Percentiles rank a stretch among this genome's conserved stretches.
Evolutionary conservation across 345 rosid species (phyloP).

Genomic region (Murraya koenigii): DNA sequence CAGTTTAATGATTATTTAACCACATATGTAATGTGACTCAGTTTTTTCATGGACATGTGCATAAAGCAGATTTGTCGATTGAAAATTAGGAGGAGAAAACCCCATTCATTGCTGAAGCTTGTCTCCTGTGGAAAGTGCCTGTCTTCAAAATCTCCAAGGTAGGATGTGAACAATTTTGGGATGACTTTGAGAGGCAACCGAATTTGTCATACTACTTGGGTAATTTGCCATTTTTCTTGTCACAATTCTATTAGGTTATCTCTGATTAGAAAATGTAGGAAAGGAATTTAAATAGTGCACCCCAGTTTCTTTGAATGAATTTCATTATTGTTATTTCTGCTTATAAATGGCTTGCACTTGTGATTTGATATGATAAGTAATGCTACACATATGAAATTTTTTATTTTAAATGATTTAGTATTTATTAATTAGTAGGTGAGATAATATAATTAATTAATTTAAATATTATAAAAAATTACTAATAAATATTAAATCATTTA

Average conservation of each 20-base stretch:
- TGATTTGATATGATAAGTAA: neutral
- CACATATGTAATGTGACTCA: neutral
- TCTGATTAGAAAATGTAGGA: constrained; percentile 23
- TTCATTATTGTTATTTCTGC: constrained; percentile 1
- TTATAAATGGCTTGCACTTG: neutral
- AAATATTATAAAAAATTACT: too few species aligned
- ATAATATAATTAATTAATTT: too few species aligned
- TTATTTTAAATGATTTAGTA: too few species aligned
- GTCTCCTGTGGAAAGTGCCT: constrained; percentile 71
- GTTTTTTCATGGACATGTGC: neutral
- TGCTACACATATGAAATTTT: too few species aligned
- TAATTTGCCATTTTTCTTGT: constrained; percentile 41
- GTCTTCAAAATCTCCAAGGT: constrained; percentile 60
- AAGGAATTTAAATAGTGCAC: constrained; percentile 9
- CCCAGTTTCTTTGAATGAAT: constrained; percentile 1
- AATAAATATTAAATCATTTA: too few species aligned
- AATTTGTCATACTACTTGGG: constrained; percentile 24
- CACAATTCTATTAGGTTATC: constrained; percentile 17
- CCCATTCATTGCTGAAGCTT: constrained; percentile 65
- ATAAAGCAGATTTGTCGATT: constrained; percentile 57
- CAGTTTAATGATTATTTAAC: neutral
- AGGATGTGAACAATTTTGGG: constrained; percentile 20
- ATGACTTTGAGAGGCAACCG: constrained; percentile 17
- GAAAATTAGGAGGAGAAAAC: constrained; percentile 55
- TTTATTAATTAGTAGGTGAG: too few species aligned